phyloP scores from a whole-genome alignment of 495 filamentous ascomycete species.

The Neurospora discreta region DNA sequence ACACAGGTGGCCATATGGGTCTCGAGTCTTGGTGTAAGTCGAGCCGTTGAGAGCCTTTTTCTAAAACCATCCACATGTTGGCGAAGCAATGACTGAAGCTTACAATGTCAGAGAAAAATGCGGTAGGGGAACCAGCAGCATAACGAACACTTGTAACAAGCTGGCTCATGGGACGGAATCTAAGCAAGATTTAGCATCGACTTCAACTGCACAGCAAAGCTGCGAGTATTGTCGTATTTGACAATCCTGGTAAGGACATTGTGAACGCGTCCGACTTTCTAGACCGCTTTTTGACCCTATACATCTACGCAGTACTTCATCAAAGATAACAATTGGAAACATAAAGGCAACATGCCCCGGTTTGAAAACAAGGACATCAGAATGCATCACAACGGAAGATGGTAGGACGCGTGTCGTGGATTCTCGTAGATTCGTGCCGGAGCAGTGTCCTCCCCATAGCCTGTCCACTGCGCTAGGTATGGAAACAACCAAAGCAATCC shows the following conservation, averaged over 20 bases:
- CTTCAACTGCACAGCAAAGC: background rate
- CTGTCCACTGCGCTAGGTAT: slow-evolving; percentile 35
- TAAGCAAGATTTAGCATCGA: background rate
- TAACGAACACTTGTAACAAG: background rate
- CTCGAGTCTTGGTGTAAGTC: background rate
- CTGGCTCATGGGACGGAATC: background rate
- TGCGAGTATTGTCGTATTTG: background rate
- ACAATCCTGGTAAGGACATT: background rate
- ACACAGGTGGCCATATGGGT: background rate
- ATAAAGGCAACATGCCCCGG: background rate
- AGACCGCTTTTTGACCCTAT: background rate
- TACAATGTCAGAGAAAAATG: background rate
- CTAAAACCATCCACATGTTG: background rate
- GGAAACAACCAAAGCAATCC: slow-evolving; percentile 46
- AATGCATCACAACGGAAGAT: slow-evolving; percentile 1
- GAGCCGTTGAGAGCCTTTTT: background rate
- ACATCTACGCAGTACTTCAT: background rate
- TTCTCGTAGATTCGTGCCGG: slow-evolving; percentile 42
- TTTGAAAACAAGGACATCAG: background rate
- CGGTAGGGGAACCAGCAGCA: background rate
- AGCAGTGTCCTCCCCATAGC: slow-evolving; percentile 33
- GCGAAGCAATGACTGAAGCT: background rate
- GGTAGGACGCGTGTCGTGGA: slow-evolving; percentile 24
- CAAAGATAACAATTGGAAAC: background rate
- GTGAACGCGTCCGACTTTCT: background rate